Conservation (phyloP, 139 green algal genomes). For the Penium margaritaceum region DNA sequence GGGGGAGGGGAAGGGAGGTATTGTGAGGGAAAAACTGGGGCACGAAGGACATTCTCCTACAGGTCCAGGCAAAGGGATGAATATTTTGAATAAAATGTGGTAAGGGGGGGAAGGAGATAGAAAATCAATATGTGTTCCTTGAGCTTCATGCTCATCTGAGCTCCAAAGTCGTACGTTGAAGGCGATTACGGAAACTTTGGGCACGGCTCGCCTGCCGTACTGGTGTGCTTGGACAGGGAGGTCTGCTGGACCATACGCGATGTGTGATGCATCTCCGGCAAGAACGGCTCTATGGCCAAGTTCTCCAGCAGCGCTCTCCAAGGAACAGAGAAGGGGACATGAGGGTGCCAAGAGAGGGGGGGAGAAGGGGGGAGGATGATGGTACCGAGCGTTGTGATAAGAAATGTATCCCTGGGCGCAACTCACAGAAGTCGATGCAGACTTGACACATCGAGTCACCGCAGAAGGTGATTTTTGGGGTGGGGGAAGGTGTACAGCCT, state of each 20-base stretch:
- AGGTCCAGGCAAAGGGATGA: too few relatives aligned
- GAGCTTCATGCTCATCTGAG: not conserved
- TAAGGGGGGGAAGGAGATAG: not conserved
- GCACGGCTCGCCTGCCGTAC: not conserved
- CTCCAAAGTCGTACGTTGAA: constrained; percentile 16
- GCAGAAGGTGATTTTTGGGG: too few relatives aligned
- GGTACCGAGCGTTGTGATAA: too few relatives aligned
- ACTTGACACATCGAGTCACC: too few relatives aligned
- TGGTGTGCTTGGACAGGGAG: not conserved
- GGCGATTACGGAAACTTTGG: constrained; percentile 11
- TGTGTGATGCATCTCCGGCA: constrained; percentile 31
- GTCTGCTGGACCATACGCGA: not conserved
- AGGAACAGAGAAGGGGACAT: too few relatives aligned
- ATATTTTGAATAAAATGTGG: not conserved
- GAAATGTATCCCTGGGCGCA: too few relatives aligned
- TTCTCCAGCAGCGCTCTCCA: constrained; percentile 26
- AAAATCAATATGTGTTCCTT: not conserved
- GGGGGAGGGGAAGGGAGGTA: too few relatives aligned
- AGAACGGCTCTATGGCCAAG: constrained; percentile 4
- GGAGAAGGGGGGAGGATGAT: too few relatives aligned
- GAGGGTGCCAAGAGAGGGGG: too few relatives aligned
- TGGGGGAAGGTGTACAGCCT: too few relatives aligned
- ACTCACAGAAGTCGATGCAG: too few relatives aligned
- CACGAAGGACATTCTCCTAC: not conserved
- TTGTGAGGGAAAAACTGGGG: too few relatives aligned